Conservation (phyloP, 2,329 filamentous ascomycete species). For the Westerdykella aurantiaca region DNA sequence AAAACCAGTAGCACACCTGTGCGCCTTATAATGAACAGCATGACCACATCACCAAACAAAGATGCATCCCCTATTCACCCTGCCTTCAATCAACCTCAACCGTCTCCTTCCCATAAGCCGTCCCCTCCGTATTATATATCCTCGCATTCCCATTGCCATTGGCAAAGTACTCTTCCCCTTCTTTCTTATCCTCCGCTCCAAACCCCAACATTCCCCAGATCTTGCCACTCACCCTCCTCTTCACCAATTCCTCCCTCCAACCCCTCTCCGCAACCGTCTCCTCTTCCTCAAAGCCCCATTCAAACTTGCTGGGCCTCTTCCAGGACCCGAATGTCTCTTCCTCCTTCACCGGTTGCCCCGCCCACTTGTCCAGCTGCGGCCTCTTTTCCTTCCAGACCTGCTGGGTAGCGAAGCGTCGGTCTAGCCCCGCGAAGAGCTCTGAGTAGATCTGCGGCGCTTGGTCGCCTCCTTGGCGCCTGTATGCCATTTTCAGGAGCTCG, state of each 20-base stretch:
- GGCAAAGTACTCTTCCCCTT: not conserved
- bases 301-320: conserved; percentile 14
- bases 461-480: conserved; percentile 16
- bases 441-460: conserved; percentile 13
- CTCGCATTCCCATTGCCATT: conserved; percentile 1
- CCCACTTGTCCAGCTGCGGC: conserved; percentile 16
- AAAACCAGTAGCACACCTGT: too few relatives aligned
- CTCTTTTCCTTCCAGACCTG: conserved; percentile 12
- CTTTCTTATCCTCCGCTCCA: not conserved
- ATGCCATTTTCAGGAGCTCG: conserved; percentile 15
- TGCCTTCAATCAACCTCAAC: too few relatives aligned
- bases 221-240: conserved; percentile 14
- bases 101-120: not conserved
- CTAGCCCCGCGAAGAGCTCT: conserved; percentile 14
- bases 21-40: too few relatives aligned
- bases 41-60: too few relatives aligned
- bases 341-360: conserved; percentile 9
- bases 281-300: conserved; percentile 13
- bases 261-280: conserved; percentile 9
- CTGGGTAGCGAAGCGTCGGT: conserved; percentile 11
- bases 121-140: not conserved
- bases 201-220: conserved; percentile 2
- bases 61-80: too few relatives aligned
- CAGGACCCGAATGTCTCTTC: conserved; percentile 13
- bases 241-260: conserved; percentile 15